Evolutionary conservation across 345 rosid genomes (phyloP).

Genomic region (Acer saccharum): DNA sequence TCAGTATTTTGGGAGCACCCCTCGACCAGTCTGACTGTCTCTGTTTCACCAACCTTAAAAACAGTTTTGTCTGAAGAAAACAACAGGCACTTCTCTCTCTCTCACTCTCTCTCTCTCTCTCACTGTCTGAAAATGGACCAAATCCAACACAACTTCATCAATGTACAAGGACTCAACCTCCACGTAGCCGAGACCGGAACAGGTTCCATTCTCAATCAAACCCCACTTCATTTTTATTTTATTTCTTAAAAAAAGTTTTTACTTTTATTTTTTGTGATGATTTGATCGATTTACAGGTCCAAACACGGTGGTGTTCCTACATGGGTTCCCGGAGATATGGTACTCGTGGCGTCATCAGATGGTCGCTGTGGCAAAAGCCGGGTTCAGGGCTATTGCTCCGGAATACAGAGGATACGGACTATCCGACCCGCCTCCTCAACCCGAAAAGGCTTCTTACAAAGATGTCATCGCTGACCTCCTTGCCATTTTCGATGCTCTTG

Average conservation of each 20-base stretch:
- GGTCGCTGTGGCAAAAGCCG: constrained; percentile 45
- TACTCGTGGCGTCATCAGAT: constrained; percentile 67
- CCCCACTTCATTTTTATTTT: background rate
- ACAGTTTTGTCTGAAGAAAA: too few species aligned
- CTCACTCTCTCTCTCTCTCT: too few species aligned
- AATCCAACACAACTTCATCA: constrained; percentile 44
- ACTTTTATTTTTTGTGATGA: too few species aligned
- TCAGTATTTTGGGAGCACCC: too few species aligned
- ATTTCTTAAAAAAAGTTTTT: too few species aligned
- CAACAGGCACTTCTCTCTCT: background rate
- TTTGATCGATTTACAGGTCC: constrained; percentile 24
- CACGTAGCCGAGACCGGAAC: constrained; percentile 52
- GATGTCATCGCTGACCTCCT: constrained; percentile 41
- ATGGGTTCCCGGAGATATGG: constrained; percentile 73
- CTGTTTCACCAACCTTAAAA: too few species aligned
- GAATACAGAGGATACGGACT: constrained; percentile 57
- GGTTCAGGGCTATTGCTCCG: constrained; percentile 52
- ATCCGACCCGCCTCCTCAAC: constrained; percentile 50
- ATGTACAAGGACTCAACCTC: constrained; percentile 37
- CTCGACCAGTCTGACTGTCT: too few species aligned
- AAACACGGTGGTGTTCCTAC: constrained; percentile 47
- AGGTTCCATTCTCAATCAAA: constrained; percentile 13
- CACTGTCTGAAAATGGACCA: constrained; percentile 34
- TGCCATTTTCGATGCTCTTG: constrained; percentile 44
- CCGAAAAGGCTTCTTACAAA: constrained; percentile 34